Conservation (phyloP, 768 basidiomycete genomes). For the Gelatoporia subvermispora region DNA sequence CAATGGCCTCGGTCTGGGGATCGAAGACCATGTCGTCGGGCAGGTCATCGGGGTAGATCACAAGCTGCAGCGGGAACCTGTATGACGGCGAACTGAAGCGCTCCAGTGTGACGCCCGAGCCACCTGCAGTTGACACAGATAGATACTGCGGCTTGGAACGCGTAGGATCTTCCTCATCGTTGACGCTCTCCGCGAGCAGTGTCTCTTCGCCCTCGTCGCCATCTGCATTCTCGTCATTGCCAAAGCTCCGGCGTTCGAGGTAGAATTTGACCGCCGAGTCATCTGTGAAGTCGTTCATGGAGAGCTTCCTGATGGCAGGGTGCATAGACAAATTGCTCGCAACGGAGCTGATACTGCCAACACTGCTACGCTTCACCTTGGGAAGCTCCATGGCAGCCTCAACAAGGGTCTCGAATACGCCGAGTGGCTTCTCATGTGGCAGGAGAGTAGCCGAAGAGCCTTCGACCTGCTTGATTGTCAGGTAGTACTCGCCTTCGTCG, state of each 20-base stretch:
- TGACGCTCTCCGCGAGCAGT: constrained; percentile 33
- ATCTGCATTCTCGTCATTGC: constrained; percentile 35
- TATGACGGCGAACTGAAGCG: constrained; percentile 79
- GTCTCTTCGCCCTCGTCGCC: constrained; percentile 38
- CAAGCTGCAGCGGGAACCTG: constrained; percentile 80
- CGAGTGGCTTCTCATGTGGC: constrained; percentile 76
- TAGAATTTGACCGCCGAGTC: constrained; percentile 98
- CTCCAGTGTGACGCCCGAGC: constrained; percentile 53
- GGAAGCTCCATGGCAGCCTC: constrained; percentile 77
- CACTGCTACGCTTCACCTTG: constrained; percentile 88
- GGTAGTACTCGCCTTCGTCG: constrained; percentile 64
- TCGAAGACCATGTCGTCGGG: constrained; percentile 96
- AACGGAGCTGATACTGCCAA: constrained; percentile 93
- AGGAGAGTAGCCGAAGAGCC: constrained; percentile 75
- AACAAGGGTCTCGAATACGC: constrained; percentile 81
- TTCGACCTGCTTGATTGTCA: constrained; percentile 91
- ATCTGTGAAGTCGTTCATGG: constrained; percentile 97
- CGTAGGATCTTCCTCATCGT: constrained; percentile 24
- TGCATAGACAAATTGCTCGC: constrained; percentile 90
- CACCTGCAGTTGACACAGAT: constrained; percentile 33
- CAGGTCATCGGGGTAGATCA: constrained; percentile 86
- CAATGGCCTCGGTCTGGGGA: constrained; percentile 85
- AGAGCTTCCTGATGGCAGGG: constrained; percentile 89
- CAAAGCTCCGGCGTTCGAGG: constrained; percentile 60
- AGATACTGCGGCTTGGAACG: constrained; percentile 31